These are phyloP conservation scores for Hamamelis virginiana DNA, from an alignment of 164 flowering plant species.

Conservation along the genomic window DNA sequence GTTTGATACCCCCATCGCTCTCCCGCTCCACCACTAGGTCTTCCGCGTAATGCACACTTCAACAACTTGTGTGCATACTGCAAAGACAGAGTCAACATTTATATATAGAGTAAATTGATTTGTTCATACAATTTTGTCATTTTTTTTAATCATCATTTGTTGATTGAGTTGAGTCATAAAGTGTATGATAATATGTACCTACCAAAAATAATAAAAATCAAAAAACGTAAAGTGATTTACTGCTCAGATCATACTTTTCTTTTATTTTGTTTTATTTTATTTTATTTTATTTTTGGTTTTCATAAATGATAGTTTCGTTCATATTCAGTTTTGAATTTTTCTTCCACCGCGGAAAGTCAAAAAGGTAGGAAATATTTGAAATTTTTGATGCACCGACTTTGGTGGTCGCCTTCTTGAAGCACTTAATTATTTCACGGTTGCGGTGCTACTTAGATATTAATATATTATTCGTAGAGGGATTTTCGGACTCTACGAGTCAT, in stretches of 20 bases:
- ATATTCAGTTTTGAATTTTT: neutral
- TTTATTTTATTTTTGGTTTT: neutral
- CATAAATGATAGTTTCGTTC: neutral
- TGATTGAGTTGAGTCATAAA: no score
- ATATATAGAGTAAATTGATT: neutral
- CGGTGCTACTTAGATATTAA: no score
- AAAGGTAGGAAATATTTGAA: no score
- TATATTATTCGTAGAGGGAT: no score
- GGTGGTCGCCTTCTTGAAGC: no score
- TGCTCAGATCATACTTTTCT: neutral
- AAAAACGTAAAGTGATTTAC: neutral
- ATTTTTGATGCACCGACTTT: no score
- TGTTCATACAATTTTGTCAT: no score
- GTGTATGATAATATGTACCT: neutral
- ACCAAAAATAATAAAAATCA: neutral
- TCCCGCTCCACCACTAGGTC: slow-evolving; percentile 44
- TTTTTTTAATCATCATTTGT: neutral
- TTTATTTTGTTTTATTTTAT: neutral
- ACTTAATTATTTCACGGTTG: no score
- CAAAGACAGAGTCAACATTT: neutral
- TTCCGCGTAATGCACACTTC: slow-evolving; percentile 21
- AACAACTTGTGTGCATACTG: no score
- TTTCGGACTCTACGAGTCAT: no score
- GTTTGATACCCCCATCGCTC: slow-evolving; percentile 30
- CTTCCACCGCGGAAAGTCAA: neutral